Base-by-base conservation (phyloP, 164 flowering plant genomes). In the Buxus sempervirens region DNA sequence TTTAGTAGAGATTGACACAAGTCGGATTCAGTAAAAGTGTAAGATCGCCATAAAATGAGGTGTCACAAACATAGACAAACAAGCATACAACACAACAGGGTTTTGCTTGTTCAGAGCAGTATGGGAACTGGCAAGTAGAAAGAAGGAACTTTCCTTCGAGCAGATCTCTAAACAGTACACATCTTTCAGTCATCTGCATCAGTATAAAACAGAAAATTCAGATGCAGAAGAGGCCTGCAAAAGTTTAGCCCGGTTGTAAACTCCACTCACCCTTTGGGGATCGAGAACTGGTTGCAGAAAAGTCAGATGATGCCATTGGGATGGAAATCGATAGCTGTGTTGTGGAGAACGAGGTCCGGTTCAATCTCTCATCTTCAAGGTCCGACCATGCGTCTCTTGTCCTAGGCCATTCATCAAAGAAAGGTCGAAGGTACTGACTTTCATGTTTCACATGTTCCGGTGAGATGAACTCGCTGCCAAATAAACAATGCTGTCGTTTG, bases 401-500 rank as follows among this genome's bases (percentile, higher is more conserved):
- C 76, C 83, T 84, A 19, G 97, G 97, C 97, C 94, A 89, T 77
- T 90, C 97, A 59, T 86, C 90, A 70, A 88, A 88, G 81, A 90
- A 88, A 27, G 91, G 94, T 23, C 89, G 92, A 61, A 90, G 88
- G 16, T 88, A 71, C 60, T 86, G 89, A 28, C 86, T 85, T 60
- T 85, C 92, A 62, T 78, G 88, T 61, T 89, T 87, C 63, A 70
- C 81, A 20, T 84, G 26, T 51, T 80, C 90, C 0, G 79, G 66
- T 0, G 88, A 75, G 22, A 75, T 76, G 32, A 76, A 80, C 36
- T 86, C 89, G 23, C 72, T 76, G 55, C 82, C 76, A 64, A 85
- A 83, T 72, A 88, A 82, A 66, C 88, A 81, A 74, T 45, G 51
- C 42, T 62, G 76, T 73, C 77, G 83, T 54, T 78, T 79, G 19